These are phyloP conservation scores for Plasmodium relictum DNA, from an alignment of 169 alveolate species.

Conservation along the genomic window DNA sequence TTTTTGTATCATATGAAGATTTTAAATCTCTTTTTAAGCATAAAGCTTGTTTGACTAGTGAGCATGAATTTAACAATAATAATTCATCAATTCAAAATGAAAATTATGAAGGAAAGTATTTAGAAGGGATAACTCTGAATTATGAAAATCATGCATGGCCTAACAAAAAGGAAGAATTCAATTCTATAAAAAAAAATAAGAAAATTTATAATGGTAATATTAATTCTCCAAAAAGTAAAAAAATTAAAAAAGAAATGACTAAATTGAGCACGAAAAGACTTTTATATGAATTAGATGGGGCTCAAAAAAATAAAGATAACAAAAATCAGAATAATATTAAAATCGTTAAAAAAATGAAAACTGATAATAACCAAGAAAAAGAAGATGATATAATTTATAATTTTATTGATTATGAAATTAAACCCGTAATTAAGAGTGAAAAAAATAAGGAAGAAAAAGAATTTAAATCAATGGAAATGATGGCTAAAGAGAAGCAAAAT, in stretches of 20 bases:
- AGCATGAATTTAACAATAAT: slow-evolving; percentile 71
- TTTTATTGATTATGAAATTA: slow-evolving; percentile 70
- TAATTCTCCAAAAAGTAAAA: slow-evolving; percentile 34
- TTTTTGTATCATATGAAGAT: slow-evolving; percentile 53
- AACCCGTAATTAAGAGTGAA: slow-evolving; percentile 43
- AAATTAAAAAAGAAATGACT: slow-evolving; percentile 11
- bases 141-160: slow-evolving; percentile 69
- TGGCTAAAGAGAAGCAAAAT: slow-evolving; percentile 65
- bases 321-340: not conserved
- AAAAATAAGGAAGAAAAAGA: slow-evolving; percentile 13
- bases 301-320: slow-evolving; percentile 3
- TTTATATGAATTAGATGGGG: not conserved
- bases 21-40: slow-evolving; percentile 56
- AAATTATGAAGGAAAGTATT: slow-evolving; percentile 24
- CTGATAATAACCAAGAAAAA: not conserved
- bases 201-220: not conserved
- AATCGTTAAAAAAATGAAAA: not conserved
- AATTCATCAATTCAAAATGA: slow-evolving; percentile 13
- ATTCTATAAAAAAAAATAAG: slow-evolving; percentile 14
- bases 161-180: slow-evolving; percentile 39
- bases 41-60: slow-evolving; percentile 71
- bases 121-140: slow-evolving; percentile 4
- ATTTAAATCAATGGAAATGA: slow-evolving; percentile 21
- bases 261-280: slow-evolving; percentile 30
- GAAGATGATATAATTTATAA: not conserved